phyloP scores from a whole-genome alignment of 306 rosid species.

The Leucaena leucocephala region DNA sequence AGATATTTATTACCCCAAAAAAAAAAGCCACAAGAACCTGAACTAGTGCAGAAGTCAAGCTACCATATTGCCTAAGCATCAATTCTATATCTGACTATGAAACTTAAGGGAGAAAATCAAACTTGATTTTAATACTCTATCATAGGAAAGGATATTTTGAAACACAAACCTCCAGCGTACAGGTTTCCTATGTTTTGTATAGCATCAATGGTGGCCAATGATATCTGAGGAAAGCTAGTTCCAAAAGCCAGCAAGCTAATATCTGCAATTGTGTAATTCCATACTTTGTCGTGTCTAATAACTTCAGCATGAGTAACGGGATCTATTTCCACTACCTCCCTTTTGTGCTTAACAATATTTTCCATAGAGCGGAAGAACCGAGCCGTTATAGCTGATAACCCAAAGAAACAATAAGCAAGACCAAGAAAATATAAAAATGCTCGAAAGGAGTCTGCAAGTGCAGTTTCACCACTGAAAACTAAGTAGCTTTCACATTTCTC shows the following conservation, averaged over 20 bases:
- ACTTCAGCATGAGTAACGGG: conserved; percentile 55
- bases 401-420: conserved; percentile 87
- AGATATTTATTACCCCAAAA: background rate
- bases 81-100: background rate
- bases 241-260: conserved; percentile 93
- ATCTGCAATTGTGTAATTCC: conserved; percentile 96
- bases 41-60: background rate
- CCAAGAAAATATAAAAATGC: conserved; percentile 64
- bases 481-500: conserved; percentile 68
- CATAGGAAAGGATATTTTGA: conserved; percentile 31
- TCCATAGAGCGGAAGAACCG: conserved; percentile 90
- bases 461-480: conserved; percentile 64
- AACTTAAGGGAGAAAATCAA: conserved; percentile 18
- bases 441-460: conserved; percentile 56
- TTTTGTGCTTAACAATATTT: conserved; percentile 81
- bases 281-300: conserved; percentile 70
- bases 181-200: conserved; percentile 71
- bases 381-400: conserved; percentile 86
- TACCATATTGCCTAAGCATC: conserved; percentile 27
- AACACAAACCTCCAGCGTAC: conserved; percentile 88
- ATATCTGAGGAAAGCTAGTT: conserved; percentile 98
- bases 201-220: conserved; percentile 95
- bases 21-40: background rate
- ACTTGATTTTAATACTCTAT: conserved; percentile 17
- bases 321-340: conserved; percentile 66